Evolutionary conservation across 345 rosid species (phyloP).

Genomic region (Populus euphratica): DNA sequence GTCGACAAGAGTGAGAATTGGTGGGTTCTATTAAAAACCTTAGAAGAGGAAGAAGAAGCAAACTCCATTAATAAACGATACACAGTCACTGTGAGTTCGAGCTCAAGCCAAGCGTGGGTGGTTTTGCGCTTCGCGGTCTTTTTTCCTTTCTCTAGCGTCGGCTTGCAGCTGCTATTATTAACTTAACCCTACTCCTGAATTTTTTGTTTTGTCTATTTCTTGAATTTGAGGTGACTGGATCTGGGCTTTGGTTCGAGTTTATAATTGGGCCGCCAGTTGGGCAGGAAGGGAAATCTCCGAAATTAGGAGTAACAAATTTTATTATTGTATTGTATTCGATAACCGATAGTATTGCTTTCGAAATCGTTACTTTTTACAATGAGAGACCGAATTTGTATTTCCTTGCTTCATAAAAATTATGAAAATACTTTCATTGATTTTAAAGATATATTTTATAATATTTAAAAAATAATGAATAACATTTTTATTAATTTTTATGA

Average conservation of each 20-base stretch:
- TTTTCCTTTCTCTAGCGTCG: background rate
- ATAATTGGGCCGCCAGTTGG: background rate
- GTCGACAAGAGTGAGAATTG: constrained; percentile 7
- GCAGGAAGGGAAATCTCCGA: background rate
- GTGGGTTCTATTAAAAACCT: constrained; percentile 14
- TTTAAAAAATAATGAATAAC: too few relatives aligned
- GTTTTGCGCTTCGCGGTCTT: background rate
- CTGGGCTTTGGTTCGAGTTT: background rate
- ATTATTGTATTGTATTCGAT: too few relatives aligned
- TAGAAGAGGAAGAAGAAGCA: constrained; percentile 12
- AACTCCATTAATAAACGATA: constrained; percentile 15
- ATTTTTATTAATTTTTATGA: too few relatives aligned
- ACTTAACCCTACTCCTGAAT: background rate
- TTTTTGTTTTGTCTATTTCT: background rate
- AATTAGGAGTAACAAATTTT: background rate
- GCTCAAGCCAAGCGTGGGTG: background rate
- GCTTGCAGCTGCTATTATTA: background rate
- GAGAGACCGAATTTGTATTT: too few relatives aligned
- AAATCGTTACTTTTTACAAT: too few relatives aligned
- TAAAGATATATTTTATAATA: too few relatives aligned
- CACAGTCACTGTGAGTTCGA: background rate
- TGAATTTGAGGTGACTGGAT: background rate
- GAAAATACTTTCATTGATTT: too few relatives aligned
- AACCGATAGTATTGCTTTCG: too few relatives aligned
- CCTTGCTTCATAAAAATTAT: too few relatives aligned